Conservation (phyloP, 768 basidiomycete genomes). For the Lactarius deliciosus region DNA sequence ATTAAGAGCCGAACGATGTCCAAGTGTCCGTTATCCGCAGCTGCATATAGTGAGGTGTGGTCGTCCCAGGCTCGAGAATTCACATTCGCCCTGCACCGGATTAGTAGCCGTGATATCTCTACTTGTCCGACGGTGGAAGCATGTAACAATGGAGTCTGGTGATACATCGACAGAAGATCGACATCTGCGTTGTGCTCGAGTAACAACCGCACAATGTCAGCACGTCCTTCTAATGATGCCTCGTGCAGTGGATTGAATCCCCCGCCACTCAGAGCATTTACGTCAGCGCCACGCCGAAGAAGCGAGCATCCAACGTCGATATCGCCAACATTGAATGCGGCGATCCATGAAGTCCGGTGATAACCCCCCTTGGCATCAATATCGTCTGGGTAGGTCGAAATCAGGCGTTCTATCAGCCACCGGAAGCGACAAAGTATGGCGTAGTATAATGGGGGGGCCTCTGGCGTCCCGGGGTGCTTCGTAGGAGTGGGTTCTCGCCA, state of each 20-base stretch:
- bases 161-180: neutral
- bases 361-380: neutral
- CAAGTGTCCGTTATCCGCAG: too few relatives aligned
- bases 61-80: accelerated
- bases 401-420: neutral
- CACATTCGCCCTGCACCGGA: too few relatives aligned
- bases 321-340: neutral
- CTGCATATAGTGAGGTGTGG: too few relatives aligned
- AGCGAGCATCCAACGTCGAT: neutral
- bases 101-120: too few relatives aligned
- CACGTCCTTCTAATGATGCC: neutral
- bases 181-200: constrained; percentile 5
- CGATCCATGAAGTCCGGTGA: neutral
- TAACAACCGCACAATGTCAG: neutral
- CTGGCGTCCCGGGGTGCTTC: neutral
- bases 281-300: neutral
- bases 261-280: neutral
- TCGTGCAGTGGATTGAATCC: neutral
- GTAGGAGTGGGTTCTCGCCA: too few relatives aligned
- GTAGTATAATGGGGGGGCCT: constrained; percentile 5
- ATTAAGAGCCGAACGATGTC: too few relatives aligned
- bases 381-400: neutral
- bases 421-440: neutral
- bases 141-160: too few relatives aligned
- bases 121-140: too few relatives aligned